Conservation (phyloP, 2,329 filamentous ascomycete genomes). For the Aspergillus amoenus region DNA sequence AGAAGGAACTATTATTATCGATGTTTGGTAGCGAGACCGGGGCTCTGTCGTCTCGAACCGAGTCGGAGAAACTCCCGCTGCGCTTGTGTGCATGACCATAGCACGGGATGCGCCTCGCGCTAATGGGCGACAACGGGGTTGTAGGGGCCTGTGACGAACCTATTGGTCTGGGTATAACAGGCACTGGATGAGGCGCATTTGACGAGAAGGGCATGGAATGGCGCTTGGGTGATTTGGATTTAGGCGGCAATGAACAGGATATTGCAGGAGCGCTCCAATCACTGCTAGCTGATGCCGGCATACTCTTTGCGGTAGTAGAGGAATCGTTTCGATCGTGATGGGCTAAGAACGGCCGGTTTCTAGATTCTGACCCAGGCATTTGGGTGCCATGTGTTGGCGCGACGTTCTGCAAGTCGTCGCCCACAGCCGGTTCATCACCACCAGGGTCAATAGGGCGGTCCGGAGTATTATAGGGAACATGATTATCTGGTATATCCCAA, state of each 20-base stretch:
- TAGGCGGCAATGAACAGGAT: conserved; percentile 60
- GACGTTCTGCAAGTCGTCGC: conserved; percentile 19
- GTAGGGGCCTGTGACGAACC: conserved; percentile 28
- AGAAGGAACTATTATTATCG: conserved; percentile 39
- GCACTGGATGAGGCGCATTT: conserved; percentile 44
- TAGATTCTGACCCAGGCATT: not conserved
- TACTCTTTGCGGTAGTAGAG: conserved; percentile 33
- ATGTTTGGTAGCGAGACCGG: conserved; percentile 51
- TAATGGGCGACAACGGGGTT: conserved; percentile 28
- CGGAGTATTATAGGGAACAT: conserved; percentile 56
- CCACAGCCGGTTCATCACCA: conserved; percentile 56
- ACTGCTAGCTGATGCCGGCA: conserved; percentile 40
- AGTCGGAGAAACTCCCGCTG: conserved; percentile 85
- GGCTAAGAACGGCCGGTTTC: conserved; percentile 14
- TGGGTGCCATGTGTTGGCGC: conserved; percentile 16
- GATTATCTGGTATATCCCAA: conserved; percentile 75
- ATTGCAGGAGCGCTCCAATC: conserved; percentile 56
- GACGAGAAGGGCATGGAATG: conserved; percentile 31
- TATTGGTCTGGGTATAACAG: conserved; percentile 34
- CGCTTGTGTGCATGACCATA: conserved; percentile 67
- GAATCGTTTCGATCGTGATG: conserved; percentile 39
- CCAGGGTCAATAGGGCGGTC: conserved; percentile 73
- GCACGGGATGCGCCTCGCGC: conserved; percentile 47
- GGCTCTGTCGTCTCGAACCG: conserved; percentile 66
- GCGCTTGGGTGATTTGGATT: conserved; percentile 46